Percentiles rank a stretch among this genome's conserved stretches.
Conservation (phyloP, 164 flowering plant genomes). For the grape (Vitis vinifera) region DNA sequence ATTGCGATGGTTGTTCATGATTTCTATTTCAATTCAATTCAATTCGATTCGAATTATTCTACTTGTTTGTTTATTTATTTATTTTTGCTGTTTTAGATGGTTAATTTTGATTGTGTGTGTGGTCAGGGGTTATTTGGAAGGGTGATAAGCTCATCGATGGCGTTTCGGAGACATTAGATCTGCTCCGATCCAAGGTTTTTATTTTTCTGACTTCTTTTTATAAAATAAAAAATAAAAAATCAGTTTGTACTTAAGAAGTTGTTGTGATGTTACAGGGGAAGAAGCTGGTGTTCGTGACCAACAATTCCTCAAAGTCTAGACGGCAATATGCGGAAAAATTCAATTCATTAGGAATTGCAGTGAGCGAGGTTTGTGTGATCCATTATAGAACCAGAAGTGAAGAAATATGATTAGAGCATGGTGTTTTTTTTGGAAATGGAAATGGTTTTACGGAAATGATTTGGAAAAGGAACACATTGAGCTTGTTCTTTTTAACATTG, state of each 20-base stretch:
- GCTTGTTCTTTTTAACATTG: too few relatives aligned
- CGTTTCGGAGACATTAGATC: constrained; percentile 58
- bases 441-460: too few relatives aligned
- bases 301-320: constrained; percentile 84
- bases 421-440: too few relatives aligned
- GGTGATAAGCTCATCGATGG: constrained; percentile 90
- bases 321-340: constrained; percentile 75
- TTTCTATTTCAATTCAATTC: background rate
- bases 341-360: constrained; percentile 63
- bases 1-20: constrained; percentile 74
- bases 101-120: background rate
- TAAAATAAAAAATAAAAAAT: background rate
- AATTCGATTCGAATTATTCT: too few relatives aligned
- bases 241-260: background rate
- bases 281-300: constrained; percentile 85
- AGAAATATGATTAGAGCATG: too few relatives aligned
- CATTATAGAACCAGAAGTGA: too few relatives aligned
- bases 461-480: too few relatives aligned
- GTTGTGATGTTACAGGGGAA: constrained; percentile 55
- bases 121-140: constrained; percentile 88
- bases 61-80: background rate
- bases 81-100: background rate
- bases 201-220: background rate
- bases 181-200: constrained; percentile 68
- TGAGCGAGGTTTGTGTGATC: constrained; percentile 50